Evolutionary conservation across 2,329 filamentous ascomycete species (phyloP), one percentile per base, ranked within the genome.

Genomic region (Aspergillus jensenii): DNA sequence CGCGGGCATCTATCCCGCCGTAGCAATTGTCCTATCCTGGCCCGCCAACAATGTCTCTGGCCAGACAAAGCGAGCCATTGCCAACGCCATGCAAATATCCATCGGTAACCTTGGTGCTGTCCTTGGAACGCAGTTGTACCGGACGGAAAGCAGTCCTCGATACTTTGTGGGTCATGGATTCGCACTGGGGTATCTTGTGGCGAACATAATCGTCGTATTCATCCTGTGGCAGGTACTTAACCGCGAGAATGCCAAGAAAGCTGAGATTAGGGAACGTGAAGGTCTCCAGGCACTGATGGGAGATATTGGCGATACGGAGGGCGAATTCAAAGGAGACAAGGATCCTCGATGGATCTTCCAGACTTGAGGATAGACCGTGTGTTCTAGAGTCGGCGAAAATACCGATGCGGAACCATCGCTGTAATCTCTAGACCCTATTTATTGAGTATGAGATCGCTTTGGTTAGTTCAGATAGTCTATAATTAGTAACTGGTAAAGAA

Each of bases 41-140:
- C 86, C 87, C 0, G 87, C 87, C 2, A 89, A 88, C 69, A 90
- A 90, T 58, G 85, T 90, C 0, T 87, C 85, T 0, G 86, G 87
- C 0, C 87, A 90, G 71, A 89, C 86, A 0, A 90, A 90, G 71
- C 79, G 88, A 1, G 86, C 85, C 1, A 84, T 87, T 4, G 85
- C 84, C 2, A 89, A 87, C 48, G 88, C 85, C 0, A 84, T 90
- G 82, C 87, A 90, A 64, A 90, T 90, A 57, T 87, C 84, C 9
- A 86, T 90, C 51, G 88, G 87, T 0, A 90, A 90, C 62, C 68
- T 88, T 1, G 88, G 87, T 0, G 87, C 86, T 0, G 85, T 90
- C 0, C 64, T 91, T 23, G 88, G 87, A 0, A 90, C 87, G 1
- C 87, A 91, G 71, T 69, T 91, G 1, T 90, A 90, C 69, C 79